phyloP scores from a whole-genome alignment of 1,284 basidiomycete genomes.

The Rhodofomes roseus region DNA sequence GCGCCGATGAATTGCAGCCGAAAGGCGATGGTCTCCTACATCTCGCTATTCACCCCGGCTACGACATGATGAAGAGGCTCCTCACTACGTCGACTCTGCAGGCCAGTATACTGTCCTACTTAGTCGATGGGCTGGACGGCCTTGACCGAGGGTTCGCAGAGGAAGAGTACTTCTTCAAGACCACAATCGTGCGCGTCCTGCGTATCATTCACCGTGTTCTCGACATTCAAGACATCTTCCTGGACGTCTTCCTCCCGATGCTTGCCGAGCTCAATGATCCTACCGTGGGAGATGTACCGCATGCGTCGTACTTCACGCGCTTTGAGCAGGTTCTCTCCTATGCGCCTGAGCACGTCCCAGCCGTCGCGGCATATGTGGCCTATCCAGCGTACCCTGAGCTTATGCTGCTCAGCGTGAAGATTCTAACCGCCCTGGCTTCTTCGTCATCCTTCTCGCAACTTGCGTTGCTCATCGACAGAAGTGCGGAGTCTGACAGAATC shows the following conservation, averaged over 20 bases:
- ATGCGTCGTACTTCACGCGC: conserved; percentile 67
- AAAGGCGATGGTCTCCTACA: conserved; percentile 51
- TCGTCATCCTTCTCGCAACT: conserved; percentile 64
- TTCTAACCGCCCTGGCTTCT: conserved; percentile 66
- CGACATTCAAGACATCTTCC: conserved; percentile 85
- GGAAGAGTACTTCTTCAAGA: conserved; percentile 68
- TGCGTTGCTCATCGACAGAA: conserved; percentile 79
- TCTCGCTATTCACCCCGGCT: conserved; percentile 80
- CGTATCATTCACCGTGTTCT: conserved; percentile 82
- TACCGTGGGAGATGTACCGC: conserved; percentile 49
- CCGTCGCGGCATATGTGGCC: conserved; percentile 80
- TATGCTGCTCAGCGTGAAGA: conserved; percentile 77
- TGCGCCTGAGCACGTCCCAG: conserved; percentile 72
- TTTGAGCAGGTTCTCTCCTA: conserved; percentile 85
- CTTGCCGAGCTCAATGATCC: conserved; percentile 64
- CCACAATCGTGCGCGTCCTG: conserved; percentile 77
- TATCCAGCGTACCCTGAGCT: conserved; percentile 73
- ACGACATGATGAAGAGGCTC: conserved; percentile 80
- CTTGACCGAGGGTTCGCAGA: conserved; percentile 70
- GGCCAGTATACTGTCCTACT: conserved; percentile 69
- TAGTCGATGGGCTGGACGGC: conserved; percentile 73
- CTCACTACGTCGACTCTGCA: conserved; percentile 74
- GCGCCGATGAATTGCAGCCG: conserved; percentile 45
- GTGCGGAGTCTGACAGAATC: conserved; percentile 84
- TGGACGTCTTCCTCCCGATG: conserved; percentile 84